Conservation (phyloP, 768 basidiomycete species). For the Tylopilus rubrobrunneus region DNA sequence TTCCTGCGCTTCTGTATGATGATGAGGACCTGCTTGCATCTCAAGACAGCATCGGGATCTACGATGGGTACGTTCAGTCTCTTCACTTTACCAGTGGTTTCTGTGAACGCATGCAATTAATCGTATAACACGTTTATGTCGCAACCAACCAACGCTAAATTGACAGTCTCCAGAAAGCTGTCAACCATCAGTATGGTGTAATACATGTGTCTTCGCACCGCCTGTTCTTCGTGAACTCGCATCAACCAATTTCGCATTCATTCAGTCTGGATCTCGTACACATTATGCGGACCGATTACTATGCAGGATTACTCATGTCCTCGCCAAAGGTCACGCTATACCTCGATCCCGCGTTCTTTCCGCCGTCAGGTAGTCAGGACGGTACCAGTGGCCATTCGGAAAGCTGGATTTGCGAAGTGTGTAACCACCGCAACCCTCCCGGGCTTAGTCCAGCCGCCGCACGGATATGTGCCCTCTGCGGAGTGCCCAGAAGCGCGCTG, state of each 20-base stretch:
- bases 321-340: constrained; percentile 84
- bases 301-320: constrained; percentile 85
- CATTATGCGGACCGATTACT: constrained; percentile 78
- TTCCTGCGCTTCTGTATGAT: constrained; percentile 69
- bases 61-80: constrained; percentile 70
- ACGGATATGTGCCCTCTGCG: constrained; percentile 76
- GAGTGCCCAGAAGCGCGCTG: constrained; percentile 56
- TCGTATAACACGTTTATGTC: constrained; percentile 15
- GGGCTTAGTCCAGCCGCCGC: constrained; percentile 67
- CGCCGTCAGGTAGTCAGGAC: constrained; percentile 26
- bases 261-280: constrained; percentile 63
- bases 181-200: constrained; percentile 72
- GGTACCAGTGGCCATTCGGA: constrained; percentile 37
- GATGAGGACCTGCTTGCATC: constrained; percentile 74
- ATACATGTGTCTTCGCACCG: constrained; percentile 78
- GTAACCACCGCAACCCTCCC: constrained; percentile 77
- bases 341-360: constrained; percentile 38
- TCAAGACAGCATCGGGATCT: constrained; percentile 84
- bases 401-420: constrained; percentile 87
- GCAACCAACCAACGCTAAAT: constrained; percentile 31
- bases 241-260: constrained; percentile 49
- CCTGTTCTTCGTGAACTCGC: constrained; percentile 71
- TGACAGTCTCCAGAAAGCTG: constrained; percentile 73
- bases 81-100: constrained; percentile 5
- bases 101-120: constrained; percentile 17